Base-by-base conservation (phyloP, 2,329 filamentous ascomycete species). In the Penicillium sp. region DNA sequence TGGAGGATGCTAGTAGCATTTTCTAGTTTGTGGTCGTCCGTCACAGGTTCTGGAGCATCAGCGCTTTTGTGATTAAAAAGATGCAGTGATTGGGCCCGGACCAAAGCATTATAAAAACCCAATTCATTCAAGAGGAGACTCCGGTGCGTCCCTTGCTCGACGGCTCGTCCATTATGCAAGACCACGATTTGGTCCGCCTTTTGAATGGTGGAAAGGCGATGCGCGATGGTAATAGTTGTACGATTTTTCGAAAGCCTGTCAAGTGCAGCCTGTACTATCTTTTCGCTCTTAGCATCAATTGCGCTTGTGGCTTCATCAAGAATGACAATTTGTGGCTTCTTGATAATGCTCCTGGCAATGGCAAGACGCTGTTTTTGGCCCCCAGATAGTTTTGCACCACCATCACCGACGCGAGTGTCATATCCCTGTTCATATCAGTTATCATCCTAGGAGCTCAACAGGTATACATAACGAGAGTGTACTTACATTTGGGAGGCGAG, bases 171-270 rank as follows among this genome's bases (percentile, higher is more conserved):
- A 63, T 87, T 82, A 49, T 87, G 81, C 53, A 95, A 71, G 0
- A 95, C 90, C 7, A 91, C 77, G 54, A 95, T 95, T 38, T 85
- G 83, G 66, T 95, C 87, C 3, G 90, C 90, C 61, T 88, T 85
- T 74, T 87, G 84, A 55, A 90, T 84, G 0, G 87, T 90, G 0
- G 87, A 88, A 23, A 90, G 74, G 9, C 87, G 81, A 66, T 97
- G 93, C 0, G 94, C 97, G 64, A 97, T 93, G 62, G 97, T 84
- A 52, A 97, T 89, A 0, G 93, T 97, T 0, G 92, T 97, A 68
- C 90, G 94, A 0, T 83, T 86, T 35, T 74, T 77, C 20, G 94
- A 81, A 92, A 91, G 97, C 18, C 80, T 66, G 6, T 90, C 81
- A 53, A 97, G 87, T 0, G 86, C 83, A 45, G 88, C 83, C 79